phyloP scores from a whole-genome alignment of 768 basidiomycete genomes.

The Mrakia frigida region DNA sequence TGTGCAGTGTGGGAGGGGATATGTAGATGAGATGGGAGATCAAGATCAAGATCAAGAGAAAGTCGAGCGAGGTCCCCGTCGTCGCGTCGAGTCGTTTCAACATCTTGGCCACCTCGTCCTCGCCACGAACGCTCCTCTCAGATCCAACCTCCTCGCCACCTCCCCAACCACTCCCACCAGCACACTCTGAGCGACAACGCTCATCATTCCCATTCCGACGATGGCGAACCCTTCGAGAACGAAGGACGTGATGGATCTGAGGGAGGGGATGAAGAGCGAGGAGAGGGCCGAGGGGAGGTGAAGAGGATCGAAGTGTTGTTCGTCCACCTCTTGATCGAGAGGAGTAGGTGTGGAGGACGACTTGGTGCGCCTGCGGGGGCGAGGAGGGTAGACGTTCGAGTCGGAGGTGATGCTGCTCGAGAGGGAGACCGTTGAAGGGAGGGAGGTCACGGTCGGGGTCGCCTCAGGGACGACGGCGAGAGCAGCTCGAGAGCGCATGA shows the following conservation, averaged over 20 bases:
- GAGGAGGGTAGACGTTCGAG: neutral
- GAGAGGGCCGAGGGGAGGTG: neutral
- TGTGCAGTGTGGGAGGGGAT: no score
- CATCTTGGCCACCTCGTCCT: neutral
- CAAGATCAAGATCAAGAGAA: no score
- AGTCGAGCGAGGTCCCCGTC: no score
- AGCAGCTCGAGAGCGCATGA: slow-evolving; percentile 13
- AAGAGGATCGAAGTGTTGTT: neutral
- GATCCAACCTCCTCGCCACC: slow-evolving; percentile 2
- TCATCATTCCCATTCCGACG: neutral
- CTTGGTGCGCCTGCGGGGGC: neutral
- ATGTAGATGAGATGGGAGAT: no score
- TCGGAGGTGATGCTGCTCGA: neutral
- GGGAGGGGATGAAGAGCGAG: neutral
- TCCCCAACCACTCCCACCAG: neutral
- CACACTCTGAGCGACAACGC: neutral
- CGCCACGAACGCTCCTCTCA: neutral
- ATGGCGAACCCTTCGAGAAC: slow-evolving; percentile 3
- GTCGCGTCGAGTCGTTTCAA: no score
- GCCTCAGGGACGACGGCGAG: neutral
- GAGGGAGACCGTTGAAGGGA: neutral
- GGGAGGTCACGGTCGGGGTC: neutral
- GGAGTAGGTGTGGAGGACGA: no score
- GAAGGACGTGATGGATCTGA: neutral
- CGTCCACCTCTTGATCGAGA: neutral